phyloP scores from a whole-genome alignment of 129 eudicot genomes.

The Tanacetum coccineum region DNA sequence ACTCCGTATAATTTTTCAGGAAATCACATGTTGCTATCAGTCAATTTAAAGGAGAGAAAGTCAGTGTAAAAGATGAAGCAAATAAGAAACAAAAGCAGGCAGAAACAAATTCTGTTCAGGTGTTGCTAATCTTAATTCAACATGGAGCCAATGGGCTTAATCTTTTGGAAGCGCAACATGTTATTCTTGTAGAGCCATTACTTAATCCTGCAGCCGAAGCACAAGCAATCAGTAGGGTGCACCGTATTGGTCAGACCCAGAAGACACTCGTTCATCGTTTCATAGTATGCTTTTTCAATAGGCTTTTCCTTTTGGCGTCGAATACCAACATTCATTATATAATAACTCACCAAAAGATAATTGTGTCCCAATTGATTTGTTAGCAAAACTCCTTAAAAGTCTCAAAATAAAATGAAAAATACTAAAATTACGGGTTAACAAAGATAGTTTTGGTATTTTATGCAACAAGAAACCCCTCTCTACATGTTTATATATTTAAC shows the following conservation, averaged over 20 bases:
- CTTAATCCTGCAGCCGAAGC: conserved; percentile 98
- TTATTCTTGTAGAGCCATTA: conserved; percentile 90
- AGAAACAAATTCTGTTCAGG: conserved; percentile 52
- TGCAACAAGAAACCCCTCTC: no score
- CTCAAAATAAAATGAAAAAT: no score
- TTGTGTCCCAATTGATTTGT: no score
- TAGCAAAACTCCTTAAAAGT: no score
- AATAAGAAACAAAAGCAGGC: conserved; percentile 22
- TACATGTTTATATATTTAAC: background rate
- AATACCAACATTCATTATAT: background rate
- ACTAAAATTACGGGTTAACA: no score
- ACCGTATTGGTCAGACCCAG: conserved; percentile 79
- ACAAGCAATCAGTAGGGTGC: conserved; percentile 96
- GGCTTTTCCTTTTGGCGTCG: background rate
- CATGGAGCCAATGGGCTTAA: conserved; percentile 97
- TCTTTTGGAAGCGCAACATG: conserved; percentile 97
- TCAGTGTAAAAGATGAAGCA: conserved; percentile 11
- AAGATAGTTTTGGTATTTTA: no score
- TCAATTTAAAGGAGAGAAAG: conserved; percentile 63
- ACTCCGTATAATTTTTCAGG: conserved; percentile 48
- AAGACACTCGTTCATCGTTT: conserved; percentile 91
- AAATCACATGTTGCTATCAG: conserved; percentile 78
- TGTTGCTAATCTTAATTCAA: conserved; percentile 72
- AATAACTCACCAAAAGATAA: no score
- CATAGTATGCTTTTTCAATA: conserved; percentile 45